Evolutionary conservation across 768 basidiomycete species (phyloP).

Genomic region (Dacryopinax spathularia): DNA sequence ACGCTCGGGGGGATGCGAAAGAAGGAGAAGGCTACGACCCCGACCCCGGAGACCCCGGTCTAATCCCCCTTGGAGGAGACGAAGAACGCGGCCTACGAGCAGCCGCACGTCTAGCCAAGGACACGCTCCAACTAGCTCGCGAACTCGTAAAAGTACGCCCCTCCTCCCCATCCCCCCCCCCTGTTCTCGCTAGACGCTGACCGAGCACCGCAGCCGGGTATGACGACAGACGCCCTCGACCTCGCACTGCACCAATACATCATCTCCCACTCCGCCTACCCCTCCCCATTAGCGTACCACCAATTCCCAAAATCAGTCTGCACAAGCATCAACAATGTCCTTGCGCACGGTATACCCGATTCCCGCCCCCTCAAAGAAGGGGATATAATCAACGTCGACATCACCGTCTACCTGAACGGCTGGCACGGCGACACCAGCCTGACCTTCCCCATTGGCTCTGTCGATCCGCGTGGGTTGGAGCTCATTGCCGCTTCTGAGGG

Average conservation of each 20-base stretch:
- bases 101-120: slow-evolving; percentile 42
- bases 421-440: slow-evolving; percentile 83
- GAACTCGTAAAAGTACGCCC: slow-evolving; percentile 4
- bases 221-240: slow-evolving; percentile 67
- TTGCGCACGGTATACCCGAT: slow-evolving; percentile 83
- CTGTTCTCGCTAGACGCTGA: neutral
- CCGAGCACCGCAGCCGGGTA: slow-evolving; percentile 35
- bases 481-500: slow-evolving; percentile 48
- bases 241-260: slow-evolving; percentile 57
- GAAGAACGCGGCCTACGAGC: slow-evolving; percentile 40
- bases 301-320: slow-evolving; percentile 69
- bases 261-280: slow-evolving; percentile 56
- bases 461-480: slow-evolving; percentile 54
- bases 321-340: slow-evolving; percentile 78
- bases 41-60: slow-evolving; percentile 20
- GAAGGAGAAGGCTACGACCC: slow-evolving; percentile 12
- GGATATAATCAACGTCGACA: slow-evolving; percentile 79
- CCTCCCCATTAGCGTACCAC: slow-evolving; percentile 65
- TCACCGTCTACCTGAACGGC: slow-evolving; percentile 70
- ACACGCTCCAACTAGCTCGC: slow-evolving; percentile 38
- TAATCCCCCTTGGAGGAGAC: slow-evolving; percentile 38
- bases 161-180: neutral
- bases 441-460: slow-evolving; percentile 68
- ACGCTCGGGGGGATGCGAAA: slow-evolving; percentile 23
- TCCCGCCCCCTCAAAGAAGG: slow-evolving; percentile 66